These are phyloP conservation scores for Stachybotrys echinatus DNA, from an alignment of 2,329 filamentous ascomycete species.

Conservation along the genomic window DNA sequence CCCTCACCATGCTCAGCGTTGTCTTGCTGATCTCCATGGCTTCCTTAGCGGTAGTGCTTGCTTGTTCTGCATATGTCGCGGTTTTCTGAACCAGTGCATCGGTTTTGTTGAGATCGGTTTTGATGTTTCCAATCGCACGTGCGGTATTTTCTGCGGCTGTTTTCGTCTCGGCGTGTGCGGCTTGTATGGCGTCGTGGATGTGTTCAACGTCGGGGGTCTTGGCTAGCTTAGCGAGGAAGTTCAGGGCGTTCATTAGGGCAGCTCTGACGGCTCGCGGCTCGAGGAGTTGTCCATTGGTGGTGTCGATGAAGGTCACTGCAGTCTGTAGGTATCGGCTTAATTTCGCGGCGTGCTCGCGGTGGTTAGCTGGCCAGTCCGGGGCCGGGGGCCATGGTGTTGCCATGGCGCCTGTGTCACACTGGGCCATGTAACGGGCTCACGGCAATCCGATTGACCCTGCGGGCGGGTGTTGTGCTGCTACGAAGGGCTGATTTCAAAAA, in stretches of 20 bases:
- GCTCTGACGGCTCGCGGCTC: not conserved
- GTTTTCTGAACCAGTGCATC: not conserved
- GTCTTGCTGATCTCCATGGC: not conserved
- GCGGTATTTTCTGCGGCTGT: not conserved
- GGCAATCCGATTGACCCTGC: conserved; percentile 3
- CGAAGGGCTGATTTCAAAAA: conserved; percentile 3
- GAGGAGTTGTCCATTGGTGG: conserved; percentile 1
- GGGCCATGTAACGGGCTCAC: conserved; percentile 1
- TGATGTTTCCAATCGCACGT: not conserved
- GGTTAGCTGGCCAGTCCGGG: too few species aligned
- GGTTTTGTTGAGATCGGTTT: not conserved
- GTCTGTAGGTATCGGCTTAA: too few species aligned
- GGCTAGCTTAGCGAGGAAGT: not conserved
- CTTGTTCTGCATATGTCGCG: not conserved
- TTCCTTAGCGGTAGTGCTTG: not conserved
- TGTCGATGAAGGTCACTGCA: conserved; percentile 2
- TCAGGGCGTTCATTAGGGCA: not conserved
- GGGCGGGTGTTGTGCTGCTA: conserved; percentile 1
- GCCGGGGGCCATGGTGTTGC: conserved; percentile 3
- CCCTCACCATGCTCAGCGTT: not conserved
- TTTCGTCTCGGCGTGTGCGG: not conserved
- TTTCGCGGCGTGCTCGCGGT: too few species aligned
- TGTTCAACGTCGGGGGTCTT: not conserved
- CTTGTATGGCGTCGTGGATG: conserved; percentile 1
- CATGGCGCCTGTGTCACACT: conserved; percentile 1